phyloP scores from a whole-genome alignment of 2,329 filamentous ascomycete species.

The Hypocreales sp. region DNA sequence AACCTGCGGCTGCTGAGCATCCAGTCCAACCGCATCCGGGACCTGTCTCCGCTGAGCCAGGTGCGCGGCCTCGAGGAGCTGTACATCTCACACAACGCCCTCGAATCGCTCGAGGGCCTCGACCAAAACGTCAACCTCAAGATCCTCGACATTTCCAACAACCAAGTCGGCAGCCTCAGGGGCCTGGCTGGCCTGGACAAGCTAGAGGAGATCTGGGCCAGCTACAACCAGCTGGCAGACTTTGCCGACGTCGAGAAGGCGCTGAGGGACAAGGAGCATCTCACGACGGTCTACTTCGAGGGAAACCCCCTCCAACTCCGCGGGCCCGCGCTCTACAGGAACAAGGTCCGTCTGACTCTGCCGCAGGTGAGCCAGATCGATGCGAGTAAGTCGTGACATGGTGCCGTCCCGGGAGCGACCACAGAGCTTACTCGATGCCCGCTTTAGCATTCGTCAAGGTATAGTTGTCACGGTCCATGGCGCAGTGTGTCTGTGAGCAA shows the following conservation, averaged over 20 bases:
- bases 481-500: constrained; percentile 1
- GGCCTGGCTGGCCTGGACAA: constrained; percentile 54
- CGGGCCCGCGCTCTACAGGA: constrained; percentile 74
- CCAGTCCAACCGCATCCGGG: constrained; percentile 82
- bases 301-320: constrained; percentile 77
- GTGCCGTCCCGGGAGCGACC: not conserved
- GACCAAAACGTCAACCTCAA: constrained; percentile 51
- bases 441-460: constrained; percentile 16
- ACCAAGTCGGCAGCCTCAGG: constrained; percentile 60
- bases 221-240: constrained; percentile 66
- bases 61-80: constrained; percentile 74
- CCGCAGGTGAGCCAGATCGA: constrained; percentile 89
- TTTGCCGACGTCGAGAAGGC: constrained; percentile 72
- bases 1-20: constrained; percentile 83
- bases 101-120: constrained; percentile 62
- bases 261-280: constrained; percentile 59
- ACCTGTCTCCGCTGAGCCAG: constrained; percentile 58
- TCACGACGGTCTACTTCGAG: constrained; percentile 92
- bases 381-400: constrained; percentile 59
- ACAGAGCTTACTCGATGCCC: not conserved
- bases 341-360: constrained; percentile 78
- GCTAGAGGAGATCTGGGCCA: constrained; percentile 88
- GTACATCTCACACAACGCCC: constrained; percentile 89
- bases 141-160: constrained; percentile 80
- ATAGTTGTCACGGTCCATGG: too few relatives aligned